A percentile compares a stretch with the other conserved stretches of the same genome.
These are phyloP conservation scores for Hevea brasiliensis DNA, from an alignment of 345 rosid species.

Conservation along the genomic window DNA sequence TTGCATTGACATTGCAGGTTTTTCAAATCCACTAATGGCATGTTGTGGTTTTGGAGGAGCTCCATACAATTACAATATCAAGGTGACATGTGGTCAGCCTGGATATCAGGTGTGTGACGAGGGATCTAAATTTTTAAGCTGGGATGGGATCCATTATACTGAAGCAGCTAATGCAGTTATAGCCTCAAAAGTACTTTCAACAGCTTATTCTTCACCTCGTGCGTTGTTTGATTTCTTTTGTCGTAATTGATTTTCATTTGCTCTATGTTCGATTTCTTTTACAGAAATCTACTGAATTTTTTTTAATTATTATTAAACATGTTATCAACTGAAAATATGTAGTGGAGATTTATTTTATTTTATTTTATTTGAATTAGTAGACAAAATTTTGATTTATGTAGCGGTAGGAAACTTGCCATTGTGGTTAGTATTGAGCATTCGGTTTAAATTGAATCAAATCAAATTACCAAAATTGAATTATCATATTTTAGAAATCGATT, in stretches of 20 bases:
- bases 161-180: slow-evolving; percentile 67
- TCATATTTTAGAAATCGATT: too few relatives aligned
- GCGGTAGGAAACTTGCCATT: too few relatives aligned
- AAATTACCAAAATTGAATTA: too few relatives aligned
- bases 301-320: too few relatives aligned
- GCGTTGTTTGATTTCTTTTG: slow-evolving; percentile 60
- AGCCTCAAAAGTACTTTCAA: slow-evolving; percentile 61
- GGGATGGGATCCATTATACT: slow-evolving; percentile 85
- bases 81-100: slow-evolving; percentile 60
- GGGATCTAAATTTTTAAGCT: slow-evolving; percentile 51
- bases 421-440: too few relatives aligned
- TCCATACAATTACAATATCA: slow-evolving; percentile 71
- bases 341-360: too few relatives aligned
- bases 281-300: background rate
- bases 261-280: background rate
- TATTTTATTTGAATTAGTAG: too few relatives aligned
- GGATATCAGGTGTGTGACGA: slow-evolving; percentile 46
- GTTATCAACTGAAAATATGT: too few relatives aligned
- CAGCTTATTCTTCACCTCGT: slow-evolving; percentile 55
- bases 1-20: slow-evolving; percentile 46
- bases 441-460: too few relatives aligned
- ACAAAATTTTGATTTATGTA: too few relatives aligned
- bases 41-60: slow-evolving; percentile 90
- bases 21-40: slow-evolving; percentile 68
- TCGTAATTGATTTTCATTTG: slow-evolving; percentile 2